Percentiles rank a stretch among this genome's conserved stretches.
These are phyloP conservation scores for Myxozyma geophila DNA, from an alignment of 805 yeast species.

Conservation along the genomic window DNA sequence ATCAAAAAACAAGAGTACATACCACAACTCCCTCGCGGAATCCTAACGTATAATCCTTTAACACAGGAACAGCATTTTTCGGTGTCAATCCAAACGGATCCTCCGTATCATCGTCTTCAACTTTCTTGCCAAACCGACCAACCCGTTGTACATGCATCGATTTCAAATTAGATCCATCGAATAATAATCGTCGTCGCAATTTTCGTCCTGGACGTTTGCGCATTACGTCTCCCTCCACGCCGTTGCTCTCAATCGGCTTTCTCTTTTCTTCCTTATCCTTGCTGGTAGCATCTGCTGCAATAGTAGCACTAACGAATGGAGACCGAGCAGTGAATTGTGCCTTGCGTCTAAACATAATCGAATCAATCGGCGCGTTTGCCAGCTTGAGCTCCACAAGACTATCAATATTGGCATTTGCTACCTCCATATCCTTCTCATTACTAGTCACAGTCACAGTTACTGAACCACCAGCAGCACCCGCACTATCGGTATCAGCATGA, in stretches of 20 bases:
- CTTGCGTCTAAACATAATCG: constrained; percentile 14
- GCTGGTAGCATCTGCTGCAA: not conserved
- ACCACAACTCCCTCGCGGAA: constrained; percentile 32
- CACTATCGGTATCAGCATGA: not conserved
- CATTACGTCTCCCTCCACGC: not conserved
- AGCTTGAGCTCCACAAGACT: not conserved
- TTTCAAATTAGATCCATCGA: constrained; percentile 26
- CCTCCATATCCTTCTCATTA: too few relatives aligned
- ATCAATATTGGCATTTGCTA: not conserved
- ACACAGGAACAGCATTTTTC: constrained; percentile 26
- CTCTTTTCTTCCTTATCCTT: not conserved
- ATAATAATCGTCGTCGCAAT: constrained; percentile 8
- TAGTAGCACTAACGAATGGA: constrained; percentile 11
- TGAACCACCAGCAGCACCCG: not conserved
- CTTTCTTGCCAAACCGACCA: constrained; percentile 17
- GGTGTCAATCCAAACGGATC: constrained; percentile 29
- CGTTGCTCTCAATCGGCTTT: not conserved
- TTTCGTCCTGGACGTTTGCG: constrained; percentile 20
- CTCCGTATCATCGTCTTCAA: constrained; percentile 6
- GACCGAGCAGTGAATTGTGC: constrained; percentile 23
- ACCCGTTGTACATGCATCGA: constrained; percentile 26
- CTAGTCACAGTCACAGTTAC: not conserved
- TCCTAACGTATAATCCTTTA: constrained; percentile 25
- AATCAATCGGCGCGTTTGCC: constrained; percentile 4
- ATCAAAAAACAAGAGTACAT: not conserved